Base-by-base conservation (phyloP, 2,329 filamentous ascomycete species). In the Pseudogymnoascus sp. region DNA sequence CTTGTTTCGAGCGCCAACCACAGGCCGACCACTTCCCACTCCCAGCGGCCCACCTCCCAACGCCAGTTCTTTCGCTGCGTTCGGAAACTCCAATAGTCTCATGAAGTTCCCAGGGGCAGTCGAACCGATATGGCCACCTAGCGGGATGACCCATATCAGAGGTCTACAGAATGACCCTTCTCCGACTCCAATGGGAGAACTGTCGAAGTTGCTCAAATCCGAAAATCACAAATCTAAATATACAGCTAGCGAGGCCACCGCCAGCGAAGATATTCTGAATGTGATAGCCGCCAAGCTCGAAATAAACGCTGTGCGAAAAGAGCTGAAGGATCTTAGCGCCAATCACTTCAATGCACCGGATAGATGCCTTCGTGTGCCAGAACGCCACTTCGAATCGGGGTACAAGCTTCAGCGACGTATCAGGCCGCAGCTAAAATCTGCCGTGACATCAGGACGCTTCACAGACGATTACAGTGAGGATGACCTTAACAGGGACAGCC, bases 101-200 rank as follows among this genome's bases (percentile, higher is more conserved):
- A 63, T 84, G 4, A 90, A 84, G 69, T 79, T 88, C n/a, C 84
- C 87, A 0, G 89, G 88, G 2, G 80, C 87, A 7, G 77, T 79
- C 65, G 80, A 89, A 61, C 83, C 90, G 3, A 79, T 84, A n/a
- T 95, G 90, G 88, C 90, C 90, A 38, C 81, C 83, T 59, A 80
- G 81, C 65, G 88, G 79, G 5, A 85, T 84, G 71, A 75, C 80
- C 0, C 89, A 91, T 72, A 75, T 92, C 43, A 82, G 87, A 62
- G 86, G 82, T 25, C 23, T 63, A 59, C 41, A 41, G 4, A 49
- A 45, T 11, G 28, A 59, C 6, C 6, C 11, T 6, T 25, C 12
- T 14, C 40, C 38, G 14, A 18, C 23, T 7, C 9, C 60, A 45
- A 33, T n/a, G 23, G 23, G 28, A 31, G 18, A 21, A 14, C 59